Evolutionary conservation across 2,329 filamentous ascomycete genomes (phyloP), one percentile per base, ranked within the genome.

Genomic region (Monosporascus sp.): DNA sequence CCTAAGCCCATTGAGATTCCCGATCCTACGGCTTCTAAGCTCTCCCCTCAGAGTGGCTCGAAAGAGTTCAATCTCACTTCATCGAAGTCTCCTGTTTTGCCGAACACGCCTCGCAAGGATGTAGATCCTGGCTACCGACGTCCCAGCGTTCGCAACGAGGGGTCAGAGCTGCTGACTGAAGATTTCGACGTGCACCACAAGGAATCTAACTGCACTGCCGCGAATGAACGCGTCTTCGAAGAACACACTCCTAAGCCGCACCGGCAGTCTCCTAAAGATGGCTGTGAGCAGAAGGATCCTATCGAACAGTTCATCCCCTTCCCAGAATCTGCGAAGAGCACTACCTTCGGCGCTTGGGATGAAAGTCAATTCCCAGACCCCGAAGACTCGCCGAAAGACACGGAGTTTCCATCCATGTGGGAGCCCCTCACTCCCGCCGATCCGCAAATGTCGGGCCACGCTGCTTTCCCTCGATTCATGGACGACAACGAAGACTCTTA

Each of bases 361-460:
- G 38, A 41, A 41, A 41, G 9, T n/a, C 17, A n/a, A 14, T n/a
- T 20, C 38, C 38, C 38, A 41, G 72, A 89, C 39, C 48, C n/a
- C 22, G 42, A 54, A 20, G 46, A 41, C 1, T 41, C 48, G 3
- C 56, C 49, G 20, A 14, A 51, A 5, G 48, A 57, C 9, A 39
- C 37, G 15, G 25, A 48, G 2, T 44, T 49, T 46, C 17, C 49
- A 47, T 48, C 9, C 42, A 39, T 24, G n/a, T 59, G 56, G 55
- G 46, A 55, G 14, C 60, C 60, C 1, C 47, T 50, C 14, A 61
- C 57, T 9, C 60, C 59, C 17, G 50, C 20, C 1, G 54, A 60
- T 18, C 8, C 49, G 3, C 49, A 18, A 50, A 54, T 25, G 25
- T 34, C 6, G 17, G 38, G 27, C 7, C 18, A 36, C 9, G 24